Percentiles rank a stretch among this genome's conserved stretches.
Evolutionary conservation across 129 eudicot genomes (phyloP).

Genomic region (Oenanthe sinensis): DNA sequence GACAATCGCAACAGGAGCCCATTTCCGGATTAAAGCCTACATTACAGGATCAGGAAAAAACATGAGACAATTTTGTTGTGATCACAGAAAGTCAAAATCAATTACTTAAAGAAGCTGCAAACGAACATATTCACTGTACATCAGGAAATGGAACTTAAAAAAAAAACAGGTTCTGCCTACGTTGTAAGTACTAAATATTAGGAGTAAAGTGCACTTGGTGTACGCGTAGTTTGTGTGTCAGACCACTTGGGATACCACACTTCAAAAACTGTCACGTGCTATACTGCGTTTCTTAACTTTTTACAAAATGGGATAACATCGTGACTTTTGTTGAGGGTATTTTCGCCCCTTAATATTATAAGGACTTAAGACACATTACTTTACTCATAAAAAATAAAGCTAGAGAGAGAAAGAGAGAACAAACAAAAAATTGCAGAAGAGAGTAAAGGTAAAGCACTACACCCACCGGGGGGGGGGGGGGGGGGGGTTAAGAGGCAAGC

Average conservation of each 20-base stretch:
- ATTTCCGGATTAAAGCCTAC: conserved; percentile 83
- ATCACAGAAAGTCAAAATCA: not conserved
- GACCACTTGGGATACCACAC: too few relatives aligned
- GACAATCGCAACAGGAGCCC: conserved; percentile 98
- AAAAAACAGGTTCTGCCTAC: not conserved
- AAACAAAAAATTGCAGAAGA: not conserved
- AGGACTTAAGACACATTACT: too few relatives aligned
- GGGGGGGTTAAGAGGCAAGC: too few relatives aligned
- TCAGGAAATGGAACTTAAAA: not conserved
- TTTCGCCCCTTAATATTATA: too few relatives aligned
- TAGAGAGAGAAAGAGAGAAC: not conserved
- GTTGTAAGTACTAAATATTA: not conserved
- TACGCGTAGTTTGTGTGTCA: too few relatives aligned
- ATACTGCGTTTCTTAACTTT: too few relatives aligned
- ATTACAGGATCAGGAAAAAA: not conserved
- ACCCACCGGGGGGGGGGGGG: too few relatives aligned
- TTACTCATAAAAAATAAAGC: not conserved
- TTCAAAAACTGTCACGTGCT: too few relatives aligned
- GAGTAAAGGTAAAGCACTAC: not conserved
- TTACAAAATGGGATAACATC: too few relatives aligned
- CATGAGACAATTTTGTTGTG: not conserved
- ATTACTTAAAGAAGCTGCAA: not conserved
- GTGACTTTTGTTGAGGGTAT: too few relatives aligned
- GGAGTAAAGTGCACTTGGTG: too few relatives aligned
- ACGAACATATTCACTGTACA: not conserved